Evolutionary conservation across 1,284 basidiomycete genomes (phyloP), one percentile per base, ranked within the genome.

Genomic region (Vanrija sp.): DNA sequence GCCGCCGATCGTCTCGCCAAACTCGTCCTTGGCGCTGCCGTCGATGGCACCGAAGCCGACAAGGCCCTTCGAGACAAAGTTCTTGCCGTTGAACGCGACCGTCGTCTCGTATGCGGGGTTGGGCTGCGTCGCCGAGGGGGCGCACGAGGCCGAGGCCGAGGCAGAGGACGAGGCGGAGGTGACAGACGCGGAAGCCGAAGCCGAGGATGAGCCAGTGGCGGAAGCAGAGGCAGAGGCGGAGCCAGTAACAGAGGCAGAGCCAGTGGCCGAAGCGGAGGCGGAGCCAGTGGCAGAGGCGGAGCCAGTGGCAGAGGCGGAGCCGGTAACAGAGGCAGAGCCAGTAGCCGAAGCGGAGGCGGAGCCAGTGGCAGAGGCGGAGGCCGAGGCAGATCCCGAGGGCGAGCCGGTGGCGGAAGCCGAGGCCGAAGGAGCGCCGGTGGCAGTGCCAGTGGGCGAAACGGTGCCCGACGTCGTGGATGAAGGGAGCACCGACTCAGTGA

Each of bases 41-140:
- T 63, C 34, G 55, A 71, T 68, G 40, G 68, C 66, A 15, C 73
- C 74, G 49, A 75, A 73, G 25, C 65, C 73, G 44, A 76, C 73
- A 5, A 75, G 65, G 34, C 74, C 74, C 45, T 73, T 64, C 64
- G 68, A 74, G 52, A 68, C 55, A 54, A 69, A 66, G 6, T 52
- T 60, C 40, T 60, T 45, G 25, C 62, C 62, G 43, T 55, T 54
- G 44, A 66, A 63, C 18, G 61, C 12, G 14, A 38, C 28, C n/a
- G 18, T 6, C 38, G 39, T 9, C 26, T 15, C 5, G 44, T n/a
- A 8, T 18, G 10, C n/a, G 50, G 19, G 29, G 50, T n/a, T 28
- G 54, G 29, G 45, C 34, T n/a, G 57, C 46, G 38, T 12, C 21
- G 6, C 23, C 6, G 15, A 34, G 9, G 3, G 54, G 59, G 23